A percentile compares a stretch with the other conserved stretches of the same genome.
These are phyloP conservation scores for Fusarium miscanthi DNA, from an alignment of 2,329 filamentous ascomycete species.

Conservation along the genomic window DNA sequence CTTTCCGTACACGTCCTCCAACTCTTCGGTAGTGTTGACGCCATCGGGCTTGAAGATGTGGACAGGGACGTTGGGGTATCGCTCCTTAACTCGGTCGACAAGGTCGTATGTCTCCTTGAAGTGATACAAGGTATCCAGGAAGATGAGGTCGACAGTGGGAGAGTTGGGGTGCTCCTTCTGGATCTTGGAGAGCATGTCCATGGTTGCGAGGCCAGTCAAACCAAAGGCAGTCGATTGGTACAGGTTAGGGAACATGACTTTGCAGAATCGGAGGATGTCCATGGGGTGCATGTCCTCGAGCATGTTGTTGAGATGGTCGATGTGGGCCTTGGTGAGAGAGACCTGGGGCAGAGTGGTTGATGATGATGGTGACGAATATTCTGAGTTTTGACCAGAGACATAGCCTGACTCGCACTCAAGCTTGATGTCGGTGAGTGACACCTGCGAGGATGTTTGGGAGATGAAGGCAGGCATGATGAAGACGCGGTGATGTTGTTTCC, in stretches of 20 bases:
- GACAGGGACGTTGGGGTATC: slow-evolving; percentile 82
- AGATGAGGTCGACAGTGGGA: slow-evolving; percentile 74
- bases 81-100: slow-evolving; percentile 77
- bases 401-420: slow-evolving; percentile 83
- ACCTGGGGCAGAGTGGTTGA: slow-evolving; percentile 72
- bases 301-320: slow-evolving; percentile 91
- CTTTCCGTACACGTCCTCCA: slow-evolving; percentile 83
- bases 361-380: slow-evolving; percentile 52
- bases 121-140: slow-evolving; percentile 87
- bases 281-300: slow-evolving; percentile 88
- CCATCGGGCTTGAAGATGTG: slow-evolving; percentile 92
- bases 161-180: slow-evolving; percentile 70
- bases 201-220: slow-evolving; percentile 80
- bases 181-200: slow-evolving; percentile 87
- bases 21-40: slow-evolving; percentile 77
- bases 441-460: slow-evolving; percentile 54
- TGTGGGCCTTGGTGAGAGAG: slow-evolving; percentile 86
- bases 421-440: slow-evolving; percentile 55
- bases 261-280: slow-evolving; percentile 93
- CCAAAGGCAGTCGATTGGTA: slow-evolving; percentile 90
- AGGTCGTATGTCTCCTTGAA: slow-evolving; percentile 81
- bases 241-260: slow-evolving; percentile 88
- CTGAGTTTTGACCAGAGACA: slow-evolving; percentile 64
- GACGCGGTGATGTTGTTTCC: slow-evolving; percentile 17
- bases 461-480: slow-evolving; percentile 52